Base-by-base conservation (phyloP, 345 rosid genomes). In the Aegle marmelos region DNA sequence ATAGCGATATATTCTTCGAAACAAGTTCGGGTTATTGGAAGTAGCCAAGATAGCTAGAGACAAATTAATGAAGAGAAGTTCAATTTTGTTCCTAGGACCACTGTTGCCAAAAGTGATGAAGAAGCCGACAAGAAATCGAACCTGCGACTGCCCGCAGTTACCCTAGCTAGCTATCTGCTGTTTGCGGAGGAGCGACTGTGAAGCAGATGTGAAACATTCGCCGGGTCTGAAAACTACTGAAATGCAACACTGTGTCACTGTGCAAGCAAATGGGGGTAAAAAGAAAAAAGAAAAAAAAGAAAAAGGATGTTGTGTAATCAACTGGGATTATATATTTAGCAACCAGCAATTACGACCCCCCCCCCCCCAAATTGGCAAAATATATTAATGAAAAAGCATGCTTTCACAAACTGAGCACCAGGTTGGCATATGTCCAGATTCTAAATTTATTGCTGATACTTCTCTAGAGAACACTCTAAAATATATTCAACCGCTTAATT, bases 91-190 rank as follows among this genome's bases (percentile, higher is more conserved):
- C 74, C 36, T 80, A 58, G 74, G 84, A 72, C 84, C 81, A 73
- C 67, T 41, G 85, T 79, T 81, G 69, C 78, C 68, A 64, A 82
- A 84, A 82, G 85, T 36, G 13, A 16, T 45, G 17, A 45, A 13
- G 83, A 81, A 73, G 69, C 79, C 81, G 68, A 36, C 74, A 74
- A 58, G 64, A 57, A 48, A 78, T 72, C 37, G 54, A 78, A 66
- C 17, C 24, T 48, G 27, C 68, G 56, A 59, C 54, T 33, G 50
- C 50, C 10, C 33, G 4, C 27, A 54, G 34, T 71, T 22, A n/a
- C 75, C 2, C 45, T 4, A 4, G 7, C 8, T 53, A 0, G 7
- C 57, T 39, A 37, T 73, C 27, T 27, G 37, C 19, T 37, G 56
- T 60, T 60, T 25, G 56, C 7, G 24, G 36, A 21, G 27, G 24